Conservation (phyloP, 2,329 filamentous ascomycete genomes). For the Cladosporium oxysporum region DNA sequence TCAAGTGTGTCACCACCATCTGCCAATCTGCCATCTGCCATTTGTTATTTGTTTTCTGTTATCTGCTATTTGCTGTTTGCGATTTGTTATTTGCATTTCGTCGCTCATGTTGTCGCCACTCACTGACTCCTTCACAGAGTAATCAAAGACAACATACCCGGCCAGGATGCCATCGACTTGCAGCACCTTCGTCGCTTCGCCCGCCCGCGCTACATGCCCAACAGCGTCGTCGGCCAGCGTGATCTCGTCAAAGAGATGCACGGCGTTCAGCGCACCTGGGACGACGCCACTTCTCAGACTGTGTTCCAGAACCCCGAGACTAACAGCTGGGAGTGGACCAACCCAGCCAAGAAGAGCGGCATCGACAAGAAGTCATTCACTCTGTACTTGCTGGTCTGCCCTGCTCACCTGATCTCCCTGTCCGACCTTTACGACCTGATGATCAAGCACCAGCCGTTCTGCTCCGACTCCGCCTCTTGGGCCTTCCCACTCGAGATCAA, state of each 20-base stretch:
- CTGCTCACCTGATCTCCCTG: constrained; percentile 53
- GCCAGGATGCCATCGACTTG: constrained; percentile 47
- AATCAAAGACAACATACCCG: constrained; percentile 48
- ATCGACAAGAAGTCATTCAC: constrained; percentile 39
- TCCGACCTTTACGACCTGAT: constrained; percentile 53
- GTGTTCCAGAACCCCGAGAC: constrained; percentile 34
- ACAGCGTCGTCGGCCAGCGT: constrained; percentile 36
- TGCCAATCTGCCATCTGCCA: constrained; percentile 12
- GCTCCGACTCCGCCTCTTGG: constrained; percentile 38
- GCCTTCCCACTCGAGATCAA: constrained; percentile 56
- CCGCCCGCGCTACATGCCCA: constrained; percentile 52
- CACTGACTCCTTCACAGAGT: constrained; percentile 42
- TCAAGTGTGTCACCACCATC: constrained; percentile 59
- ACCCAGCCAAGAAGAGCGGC: constrained; percentile 61
- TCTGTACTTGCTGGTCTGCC: constrained; percentile 55
- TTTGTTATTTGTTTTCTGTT: not conserved
- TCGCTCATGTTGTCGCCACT: not conserved
- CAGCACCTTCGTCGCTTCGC: constrained; percentile 73
- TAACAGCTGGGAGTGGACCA: constrained; percentile 55
- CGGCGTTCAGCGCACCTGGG: constrained; percentile 35
- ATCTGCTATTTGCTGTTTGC: not conserved
- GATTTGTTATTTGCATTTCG: not conserved
- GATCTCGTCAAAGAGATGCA: constrained; percentile 38
- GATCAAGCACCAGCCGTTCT: constrained; percentile 42
- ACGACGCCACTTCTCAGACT: constrained; percentile 30